These are phyloP conservation scores for Gaertneriomyces sp. DNA, from an alignment of 192 early-diverging fungal species.

Conservation along the genomic window DNA sequence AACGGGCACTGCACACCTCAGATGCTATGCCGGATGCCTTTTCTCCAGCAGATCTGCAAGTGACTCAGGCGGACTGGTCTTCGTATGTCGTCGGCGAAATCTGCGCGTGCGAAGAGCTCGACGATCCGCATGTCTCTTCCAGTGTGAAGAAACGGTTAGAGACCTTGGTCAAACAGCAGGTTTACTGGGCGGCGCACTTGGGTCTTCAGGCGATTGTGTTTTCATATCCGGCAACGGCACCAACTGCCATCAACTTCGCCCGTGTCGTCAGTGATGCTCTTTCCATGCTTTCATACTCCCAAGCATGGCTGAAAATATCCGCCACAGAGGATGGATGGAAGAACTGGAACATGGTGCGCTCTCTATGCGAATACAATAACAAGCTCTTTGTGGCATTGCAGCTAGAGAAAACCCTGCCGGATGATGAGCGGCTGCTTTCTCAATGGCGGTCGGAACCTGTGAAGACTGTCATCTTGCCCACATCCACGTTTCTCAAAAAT, in stretches of 20 bases:
- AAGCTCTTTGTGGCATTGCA: slow-evolving; percentile 65
- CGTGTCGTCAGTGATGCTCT: slow-evolving; percentile 41
- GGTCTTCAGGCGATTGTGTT: slow-evolving; percentile 60
- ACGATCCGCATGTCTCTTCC: slow-evolving; percentile 16
- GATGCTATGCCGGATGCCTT: slow-evolving; percentile 11
- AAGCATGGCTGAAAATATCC: slow-evolving; percentile 20
- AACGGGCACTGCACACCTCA: neutral
- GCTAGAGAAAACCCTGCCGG: slow-evolving; percentile 47
- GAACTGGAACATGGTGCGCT: slow-evolving; percentile 75
- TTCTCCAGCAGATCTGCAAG: slow-evolving; percentile 15
- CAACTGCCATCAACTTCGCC: slow-evolving; percentile 53
- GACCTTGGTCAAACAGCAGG: slow-evolving; percentile 39
- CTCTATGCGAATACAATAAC: slow-evolving; percentile 63
- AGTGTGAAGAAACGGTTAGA: slow-evolving; percentile 19
- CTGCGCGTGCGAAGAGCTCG: slow-evolving; percentile 23
- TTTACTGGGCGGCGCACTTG: slow-evolving; percentile 68
- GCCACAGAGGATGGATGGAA: slow-evolving; percentile 52
- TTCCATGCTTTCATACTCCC: slow-evolving; percentile 36
- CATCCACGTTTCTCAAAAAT: slow-evolving; percentile 71
- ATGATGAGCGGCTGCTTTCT: slow-evolving; percentile 32
- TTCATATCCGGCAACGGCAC: slow-evolving; percentile 32
- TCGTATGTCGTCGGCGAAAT: slow-evolving; percentile 26
- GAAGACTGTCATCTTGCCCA: slow-evolving; percentile 68
- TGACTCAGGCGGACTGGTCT: slow-evolving; percentile 10
- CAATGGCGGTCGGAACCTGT: slow-evolving; percentile 91